Evolutionary conservation across 2,329 filamentous ascomycete species (phyloP).

Genomic region (Zymoseptoria tritici): DNA sequence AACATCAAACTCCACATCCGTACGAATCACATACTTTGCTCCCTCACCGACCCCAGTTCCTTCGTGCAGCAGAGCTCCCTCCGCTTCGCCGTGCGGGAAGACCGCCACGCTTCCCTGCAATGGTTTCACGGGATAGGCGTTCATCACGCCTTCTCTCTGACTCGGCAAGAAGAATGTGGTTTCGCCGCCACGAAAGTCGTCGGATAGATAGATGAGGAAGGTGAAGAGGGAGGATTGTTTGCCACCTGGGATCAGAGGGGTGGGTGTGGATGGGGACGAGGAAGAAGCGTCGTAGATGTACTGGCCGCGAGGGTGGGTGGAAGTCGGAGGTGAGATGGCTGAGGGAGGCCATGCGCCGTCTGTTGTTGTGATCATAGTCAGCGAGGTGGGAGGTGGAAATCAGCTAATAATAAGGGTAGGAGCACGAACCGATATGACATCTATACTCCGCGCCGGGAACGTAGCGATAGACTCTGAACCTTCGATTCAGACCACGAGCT

Average conservation of each 20-base stretch:
- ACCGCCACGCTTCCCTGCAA: slow-evolving; percentile 62
- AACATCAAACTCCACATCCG: slow-evolving; percentile 64
- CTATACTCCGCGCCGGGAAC: slow-evolving; percentile 66
- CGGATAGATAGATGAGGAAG: slow-evolving; percentile 62
- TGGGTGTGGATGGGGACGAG: slow-evolving; percentile 3
- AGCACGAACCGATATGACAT: slow-evolving; percentile 49
- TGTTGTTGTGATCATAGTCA: not conserved
- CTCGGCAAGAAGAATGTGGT: slow-evolving; percentile 65
- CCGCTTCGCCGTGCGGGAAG: slow-evolving; percentile 62
- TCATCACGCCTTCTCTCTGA: slow-evolving; percentile 56
- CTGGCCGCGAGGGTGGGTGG: slow-evolving; percentile 29
- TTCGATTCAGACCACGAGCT: slow-evolving; percentile 58
- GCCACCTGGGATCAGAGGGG: slow-evolving; percentile 27
- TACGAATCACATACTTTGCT: slow-evolving; percentile 62
- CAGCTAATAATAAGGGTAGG: not conserved
- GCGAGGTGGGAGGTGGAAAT: not conserved
- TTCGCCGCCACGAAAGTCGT: slow-evolving; percentile 64
- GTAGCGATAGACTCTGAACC: slow-evolving; percentile 66
- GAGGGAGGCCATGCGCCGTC: slow-evolving; percentile 67
- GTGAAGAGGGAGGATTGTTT: slow-evolving; percentile 63
- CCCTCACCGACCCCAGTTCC: slow-evolving; percentile 62
- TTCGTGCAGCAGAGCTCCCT: slow-evolving; percentile 59
- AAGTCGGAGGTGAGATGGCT: slow-evolving; percentile 44
- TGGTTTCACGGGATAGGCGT: slow-evolving; percentile 61
- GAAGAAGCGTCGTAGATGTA: slow-evolving; percentile 63